Evolutionary conservation across 179 eudicot species (phyloP), one percentile per base, ranked within the genome.

Genomic region (Silene noctiflora): DNA sequence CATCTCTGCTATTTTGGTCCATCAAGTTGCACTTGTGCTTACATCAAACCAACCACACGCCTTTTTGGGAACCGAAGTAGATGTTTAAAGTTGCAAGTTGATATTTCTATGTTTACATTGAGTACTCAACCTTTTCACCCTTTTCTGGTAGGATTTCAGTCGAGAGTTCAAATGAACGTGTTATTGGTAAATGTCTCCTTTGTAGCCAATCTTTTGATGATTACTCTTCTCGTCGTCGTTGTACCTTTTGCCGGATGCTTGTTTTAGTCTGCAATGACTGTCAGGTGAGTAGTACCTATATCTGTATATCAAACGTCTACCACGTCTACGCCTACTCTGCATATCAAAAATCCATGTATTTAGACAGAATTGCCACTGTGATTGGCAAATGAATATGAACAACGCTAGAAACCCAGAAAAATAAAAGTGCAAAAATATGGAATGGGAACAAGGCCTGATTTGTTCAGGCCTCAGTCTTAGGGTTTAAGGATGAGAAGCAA

Each of bases 211-310:
- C 86, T 51, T 94, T 79, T 86, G 98, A 94, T 80, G 98, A 94
- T 80, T 94, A 94, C 69, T 88, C 96, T 60, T 84, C 96, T 71
- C 89, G 98, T 60, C 84, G 84, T 77, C 90, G 98, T 79, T 94
- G 98, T 84, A 81, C 75, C 67, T 84, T 84, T 86, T 94, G 98
- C 80, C 88, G 98, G 75, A 94, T 94, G 98, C 98, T 94, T 79
- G 97, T 94, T 76, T 86, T 94, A 80, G 86, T 94, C 76, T 94
- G 98, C 81, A 77, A 88, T 67, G 79, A 78, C 78, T 92, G 97
- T 72, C 91, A 79, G 91, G 97, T 90, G 81, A 72, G 77, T 35
- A 17, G 67, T 35, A 62, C n/a, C 13, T 14, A 73, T 67, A 39
- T 27, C 70, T 27, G 19, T 62, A 35, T 4, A 31, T 55, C 19